phyloP scores from a whole-genome alignment of 169 alveolate genomes.

The Eimeria falciformis region DNA sequence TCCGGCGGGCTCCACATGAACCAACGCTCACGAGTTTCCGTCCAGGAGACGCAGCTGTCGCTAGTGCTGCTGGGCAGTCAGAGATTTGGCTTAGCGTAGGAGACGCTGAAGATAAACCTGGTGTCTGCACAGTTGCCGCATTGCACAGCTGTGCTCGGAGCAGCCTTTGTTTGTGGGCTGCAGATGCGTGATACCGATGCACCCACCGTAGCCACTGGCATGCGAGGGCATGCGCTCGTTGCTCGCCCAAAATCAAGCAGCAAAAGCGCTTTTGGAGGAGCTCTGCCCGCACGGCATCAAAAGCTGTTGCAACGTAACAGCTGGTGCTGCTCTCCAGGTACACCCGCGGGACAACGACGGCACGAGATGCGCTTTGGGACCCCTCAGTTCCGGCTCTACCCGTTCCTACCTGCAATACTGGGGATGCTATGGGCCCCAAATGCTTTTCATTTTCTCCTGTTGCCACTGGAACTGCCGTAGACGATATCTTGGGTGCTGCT shows the following conservation, averaged over 20 bases:
- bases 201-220: conserved; percentile 72
- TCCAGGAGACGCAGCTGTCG: conserved; percentile 32
- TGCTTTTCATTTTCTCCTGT: too few relatives aligned
- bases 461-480: too few relatives aligned
- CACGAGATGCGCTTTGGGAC: not conserved
- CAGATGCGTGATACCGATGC: not conserved
- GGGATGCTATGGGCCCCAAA: too few relatives aligned
- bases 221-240: conserved; percentile 55
- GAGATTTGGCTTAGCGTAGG: not conserved
- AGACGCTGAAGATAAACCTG: conserved; percentile 1
- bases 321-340: conserved; percentile 64
- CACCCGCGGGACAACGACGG: conserved; percentile 66
- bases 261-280: conserved; percentile 66
- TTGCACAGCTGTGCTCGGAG: not conserved
- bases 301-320: conserved; percentile 69
- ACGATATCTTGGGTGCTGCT: too few relatives aligned
- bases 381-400: too few relatives aligned
- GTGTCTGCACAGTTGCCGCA: conserved; percentile 10
- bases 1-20: conserved; percentile 26
- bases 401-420: too few relatives aligned
- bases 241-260: conserved; percentile 56
- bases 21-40: conserved; percentile 21
- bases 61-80: conserved; percentile 12
- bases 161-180: not conserved
- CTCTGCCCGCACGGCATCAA: conserved; percentile 29